Evolutionary conservation across 495 filamentous ascomycete species (phyloP), one percentile per base, ranked within the genome.

Genomic region (Xylaria cubensis): DNA sequence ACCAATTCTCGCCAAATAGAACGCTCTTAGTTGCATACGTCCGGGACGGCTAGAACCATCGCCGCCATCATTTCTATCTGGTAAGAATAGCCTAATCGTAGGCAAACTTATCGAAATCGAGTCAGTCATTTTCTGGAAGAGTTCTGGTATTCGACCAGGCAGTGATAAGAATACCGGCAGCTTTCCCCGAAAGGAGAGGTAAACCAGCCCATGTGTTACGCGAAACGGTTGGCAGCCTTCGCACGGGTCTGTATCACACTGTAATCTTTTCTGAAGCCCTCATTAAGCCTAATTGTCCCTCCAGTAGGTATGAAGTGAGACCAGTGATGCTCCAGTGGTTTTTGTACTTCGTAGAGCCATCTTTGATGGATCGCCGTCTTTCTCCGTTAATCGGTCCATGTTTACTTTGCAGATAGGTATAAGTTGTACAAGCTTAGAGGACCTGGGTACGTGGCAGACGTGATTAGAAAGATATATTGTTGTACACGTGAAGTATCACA

Each of bases 241-340:
- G 67, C 44, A 53, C 21, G 29, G 55, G 34, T 64, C 69, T 56
- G 59, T 64, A 34, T 46, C 24, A 71, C 59, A 9, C n/a, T 55
- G 7, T 32, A 64, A 64, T 64, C 17, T 64, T 42, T 71, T 51
- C 48, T 46, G 36, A 53, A 36, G 41, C 19, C 36, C 42, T 63
- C 65, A 50, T 44, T 7, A 8, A 24, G 44, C 24, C 41, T 62
- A 50, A 29, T 24, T 70, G 41, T 41, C 51, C 41, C 24, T 17
- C 8, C 39, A 39, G 32, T 42, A 41, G 12, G 17, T n/a, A 21
- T n/a, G 19, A 1, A 42, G 4, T 17, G 21, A 44, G 61, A 64
- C 61, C 2, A 5, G 12, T 15, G 3, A 13, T 29, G 53, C 42
- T 44, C 15, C n/a, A 4, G 12, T 41, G 12, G 8, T 8, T 26